Evolutionary conservation across 352 stramenopile genomes (phyloP).

Genomic region (Halophytophthora polymorphica): DNA sequence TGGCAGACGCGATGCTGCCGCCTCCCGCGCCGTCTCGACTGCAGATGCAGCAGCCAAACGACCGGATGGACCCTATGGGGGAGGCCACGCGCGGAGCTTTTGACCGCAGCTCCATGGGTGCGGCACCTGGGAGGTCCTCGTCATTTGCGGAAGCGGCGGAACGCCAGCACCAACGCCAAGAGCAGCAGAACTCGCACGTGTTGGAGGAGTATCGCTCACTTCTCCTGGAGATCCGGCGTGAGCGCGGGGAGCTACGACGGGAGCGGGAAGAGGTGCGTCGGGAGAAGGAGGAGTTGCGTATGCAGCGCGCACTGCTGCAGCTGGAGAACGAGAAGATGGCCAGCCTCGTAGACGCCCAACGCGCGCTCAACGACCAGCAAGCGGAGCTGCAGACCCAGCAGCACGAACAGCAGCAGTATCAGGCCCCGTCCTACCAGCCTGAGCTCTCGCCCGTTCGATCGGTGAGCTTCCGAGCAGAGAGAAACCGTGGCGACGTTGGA

Average conservation of each 20-base stretch:
- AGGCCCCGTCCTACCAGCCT: slow-evolving; percentile 15
- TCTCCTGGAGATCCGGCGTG: slow-evolving; percentile 61
- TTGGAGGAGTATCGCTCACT: slow-evolving; percentile 68
- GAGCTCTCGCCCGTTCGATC: slow-evolving; percentile 18
- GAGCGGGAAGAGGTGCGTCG: slow-evolving; percentile 64
- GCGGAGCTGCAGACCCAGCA: slow-evolving; percentile 38
- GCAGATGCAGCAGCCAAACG: slow-evolving; percentile 10
- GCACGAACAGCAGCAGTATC: slow-evolving; percentile 27
- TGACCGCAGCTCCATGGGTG: slow-evolving; percentile 4
- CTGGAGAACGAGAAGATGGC: slow-evolving; percentile 78
- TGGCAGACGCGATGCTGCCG: slow-evolving; percentile 13
- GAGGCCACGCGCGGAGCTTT: slow-evolving; percentile 12
- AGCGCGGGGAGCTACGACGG: slow-evolving; percentile 66
- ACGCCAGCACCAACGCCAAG: slow-evolving; percentile 19
- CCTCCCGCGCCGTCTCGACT: slow-evolving; percentile 21
- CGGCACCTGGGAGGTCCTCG: slow-evolving; percentile 5
- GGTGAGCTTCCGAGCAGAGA: slow-evolving; percentile 11
- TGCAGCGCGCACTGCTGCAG: slow-evolving; percentile 60
- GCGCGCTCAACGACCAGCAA: slow-evolving; percentile 54
- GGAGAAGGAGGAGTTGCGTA: slow-evolving; percentile 72
- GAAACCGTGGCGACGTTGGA: background rate
- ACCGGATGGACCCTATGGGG: slow-evolving; percentile 3
- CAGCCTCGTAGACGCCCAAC: slow-evolving; percentile 56
- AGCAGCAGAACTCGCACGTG: slow-evolving; percentile 22
- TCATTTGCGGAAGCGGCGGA: slow-evolving; percentile 13